phyloP scores from a whole-genome alignment of 1,139 yeast species.

The Lodderomyces oxycetoniae region DNA sequence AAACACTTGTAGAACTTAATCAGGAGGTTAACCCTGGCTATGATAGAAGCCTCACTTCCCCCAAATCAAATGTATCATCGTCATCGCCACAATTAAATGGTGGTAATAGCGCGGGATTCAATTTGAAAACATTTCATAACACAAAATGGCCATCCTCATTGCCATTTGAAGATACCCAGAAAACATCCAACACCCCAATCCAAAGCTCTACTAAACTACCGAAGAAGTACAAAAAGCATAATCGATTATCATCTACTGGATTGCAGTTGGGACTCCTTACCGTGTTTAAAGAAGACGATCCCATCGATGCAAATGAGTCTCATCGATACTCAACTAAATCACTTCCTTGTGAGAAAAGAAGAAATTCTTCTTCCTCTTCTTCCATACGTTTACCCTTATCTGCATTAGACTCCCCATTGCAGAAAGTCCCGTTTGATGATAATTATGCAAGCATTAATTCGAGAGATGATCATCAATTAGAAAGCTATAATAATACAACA shows the following conservation, averaged over 20 bases:
- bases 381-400: background rate
- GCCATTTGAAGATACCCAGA: constrained; percentile 17
- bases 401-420: background rate
- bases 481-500: constrained; percentile 34
- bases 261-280: constrained; percentile 39
- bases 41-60: constrained; percentile 11
- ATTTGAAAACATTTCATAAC: constrained; percentile 36
- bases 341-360: background rate
- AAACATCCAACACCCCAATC: constrained; percentile 3
- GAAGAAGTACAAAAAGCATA: constrained; percentile 20
- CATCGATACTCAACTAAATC: background rate
- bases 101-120: constrained; percentile 16
- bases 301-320: background rate
- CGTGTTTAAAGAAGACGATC: constrained; percentile 33
- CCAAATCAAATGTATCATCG: constrained; percentile 13
- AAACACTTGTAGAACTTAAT: constrained; percentile 26
- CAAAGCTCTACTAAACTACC: constrained; percentile 1
- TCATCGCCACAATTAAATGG: constrained; percentile 11
- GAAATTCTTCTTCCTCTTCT: constrained; percentile 3
- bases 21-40: constrained; percentile 18
- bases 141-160: constrained; percentile 28
- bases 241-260: constrained; percentile 36
- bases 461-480: constrained; percentile 19
- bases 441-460: constrained; percentile 25
- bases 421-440: constrained; percentile 23